Evolutionary conservation across 257 asterid genomes (phyloP).

Genomic region (Solanum ossicruentum): DNA sequence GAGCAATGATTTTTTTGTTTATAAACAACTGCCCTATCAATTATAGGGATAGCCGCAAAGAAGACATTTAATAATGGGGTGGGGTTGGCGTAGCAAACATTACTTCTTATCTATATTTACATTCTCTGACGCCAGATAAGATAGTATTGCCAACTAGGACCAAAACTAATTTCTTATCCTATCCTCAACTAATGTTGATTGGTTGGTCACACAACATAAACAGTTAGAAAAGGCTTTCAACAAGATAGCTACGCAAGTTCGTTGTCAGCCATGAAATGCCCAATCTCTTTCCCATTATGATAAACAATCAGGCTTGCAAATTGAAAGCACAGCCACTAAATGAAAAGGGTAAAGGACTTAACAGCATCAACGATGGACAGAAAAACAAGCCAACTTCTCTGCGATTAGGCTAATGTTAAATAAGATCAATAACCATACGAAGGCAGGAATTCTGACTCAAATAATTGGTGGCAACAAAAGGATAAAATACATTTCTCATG

Average conservation of each 20-base stretch:
- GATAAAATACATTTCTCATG: neutral
- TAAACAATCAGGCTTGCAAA: neutral
- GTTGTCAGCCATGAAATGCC: neutral
- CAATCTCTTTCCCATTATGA: neutral
- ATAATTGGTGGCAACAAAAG: neutral
- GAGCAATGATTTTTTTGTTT: neutral
- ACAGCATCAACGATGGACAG: neutral
- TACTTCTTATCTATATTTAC: neutral
- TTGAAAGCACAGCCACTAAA: neutral
- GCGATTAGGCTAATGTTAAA: neutral
- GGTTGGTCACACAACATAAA: neutral
- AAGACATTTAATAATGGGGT: neutral
- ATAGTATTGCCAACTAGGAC: neutral
- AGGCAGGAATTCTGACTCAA: neutral
- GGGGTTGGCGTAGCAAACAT: neutral
- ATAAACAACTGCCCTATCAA: neutral
- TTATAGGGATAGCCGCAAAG: neutral
- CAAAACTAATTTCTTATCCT: neutral
- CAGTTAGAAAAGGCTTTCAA: neutral
- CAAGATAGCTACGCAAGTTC: neutral
- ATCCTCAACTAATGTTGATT: neutral
- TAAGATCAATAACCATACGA: neutral
- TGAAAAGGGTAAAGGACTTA: neutral
- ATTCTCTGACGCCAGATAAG: neutral
- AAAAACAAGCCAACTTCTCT: neutral